Conservation (phyloP, 2,329 filamentous ascomycete species). For the Exserohilum turcica region DNA sequence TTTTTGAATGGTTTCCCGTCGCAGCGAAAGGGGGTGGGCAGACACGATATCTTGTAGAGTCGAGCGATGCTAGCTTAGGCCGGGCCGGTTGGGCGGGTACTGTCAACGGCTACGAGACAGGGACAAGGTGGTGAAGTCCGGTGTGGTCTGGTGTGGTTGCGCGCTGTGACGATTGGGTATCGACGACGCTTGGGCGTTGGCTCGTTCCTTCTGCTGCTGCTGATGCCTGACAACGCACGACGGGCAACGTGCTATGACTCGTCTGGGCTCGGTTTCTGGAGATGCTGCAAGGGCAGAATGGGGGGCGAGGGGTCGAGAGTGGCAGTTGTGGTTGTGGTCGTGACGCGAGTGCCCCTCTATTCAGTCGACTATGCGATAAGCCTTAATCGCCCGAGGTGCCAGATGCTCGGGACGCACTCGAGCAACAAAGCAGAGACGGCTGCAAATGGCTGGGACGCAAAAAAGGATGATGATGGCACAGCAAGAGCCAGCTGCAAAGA, state of each 20-base stretch:
- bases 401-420: conserved; percentile 21
- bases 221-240: conserved; percentile 41
- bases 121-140: conserved; percentile 34
- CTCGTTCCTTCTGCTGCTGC: conserved; percentile 12
- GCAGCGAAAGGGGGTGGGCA: conserved; percentile 27
- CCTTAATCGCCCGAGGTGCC: conserved; percentile 42
- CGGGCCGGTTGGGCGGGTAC: conserved; percentile 32
- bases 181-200: conserved; percentile 28
- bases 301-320: conserved; percentile 6
- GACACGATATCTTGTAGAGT: conserved; percentile 27
- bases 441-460: not conserved
- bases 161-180: conserved; percentile 39
- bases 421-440: conserved; percentile 8
- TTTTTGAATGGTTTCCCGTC: conserved; percentile 36
- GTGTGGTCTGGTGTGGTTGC: conserved; percentile 18
- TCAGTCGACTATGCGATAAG: conserved; percentile 37
- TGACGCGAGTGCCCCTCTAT: conserved; percentile 30
- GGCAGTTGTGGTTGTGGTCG: conserved; percentile 3
- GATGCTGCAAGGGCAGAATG: conserved; percentile 14
- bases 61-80: conserved; percentile 27
- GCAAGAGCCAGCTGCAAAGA: not conserved
- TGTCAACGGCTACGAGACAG: conserved; percentile 25
- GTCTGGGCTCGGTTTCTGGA: conserved; percentile 11
- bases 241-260: conserved; percentile 17
- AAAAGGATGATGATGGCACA: not conserved